These are phyloP conservation scores for Nakazawaea ambrosiae DNA, from an alignment of 805 yeast genomes.

Conservation along the genomic window DNA sequence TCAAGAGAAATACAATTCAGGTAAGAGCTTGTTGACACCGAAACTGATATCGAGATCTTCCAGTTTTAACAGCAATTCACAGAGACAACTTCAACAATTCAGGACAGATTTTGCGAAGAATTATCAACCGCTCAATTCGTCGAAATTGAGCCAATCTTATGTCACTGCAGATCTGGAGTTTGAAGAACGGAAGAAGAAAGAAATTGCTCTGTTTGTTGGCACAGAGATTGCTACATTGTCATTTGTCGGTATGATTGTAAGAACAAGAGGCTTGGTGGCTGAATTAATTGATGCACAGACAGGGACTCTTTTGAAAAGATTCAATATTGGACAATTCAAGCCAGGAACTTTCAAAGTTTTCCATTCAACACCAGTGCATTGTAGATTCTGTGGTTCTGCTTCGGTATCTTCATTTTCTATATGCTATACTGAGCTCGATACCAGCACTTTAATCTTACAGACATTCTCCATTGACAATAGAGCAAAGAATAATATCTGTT, in stretches of 20 bases:
- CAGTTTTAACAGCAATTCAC: slow-evolving; percentile 15
- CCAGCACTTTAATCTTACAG: slow-evolving; percentile 57
- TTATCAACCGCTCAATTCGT: slow-evolving; percentile 8
- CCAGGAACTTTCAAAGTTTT: slow-evolving; percentile 57
- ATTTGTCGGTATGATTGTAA: slow-evolving; percentile 68
- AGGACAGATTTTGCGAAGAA: background rate
- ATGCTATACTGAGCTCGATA: slow-evolving; percentile 57
- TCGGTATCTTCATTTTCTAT: slow-evolving; percentile 68
- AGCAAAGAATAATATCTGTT: slow-evolving; percentile 74
- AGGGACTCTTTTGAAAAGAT: slow-evolving; percentile 58
- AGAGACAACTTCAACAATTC: slow-evolving; percentile 3
- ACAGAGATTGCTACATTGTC: slow-evolving; percentile 47
- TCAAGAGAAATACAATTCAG: slow-evolving; percentile 38
- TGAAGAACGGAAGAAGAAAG: slow-evolving; percentile 9
- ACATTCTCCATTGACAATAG: slow-evolving; percentile 66
- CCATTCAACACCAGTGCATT: slow-evolving; percentile 82
- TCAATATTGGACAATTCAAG: slow-evolving; percentile 57
- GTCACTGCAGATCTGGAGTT: slow-evolving; percentile 20
- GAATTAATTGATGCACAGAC: slow-evolving; percentile 74
- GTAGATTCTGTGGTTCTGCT: slow-evolving; percentile 87
- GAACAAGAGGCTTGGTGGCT: slow-evolving; percentile 48
- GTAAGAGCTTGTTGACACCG: slow-evolving; percentile 30
- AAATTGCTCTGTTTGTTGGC: slow-evolving; percentile 11
- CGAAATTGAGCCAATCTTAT: slow-evolving; percentile 7
- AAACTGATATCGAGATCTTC: slow-evolving; percentile 25